phyloP scores from a whole-genome alignment of 2,329 filamentous ascomycete genomes.

The Cladosporium sp. region DNA sequence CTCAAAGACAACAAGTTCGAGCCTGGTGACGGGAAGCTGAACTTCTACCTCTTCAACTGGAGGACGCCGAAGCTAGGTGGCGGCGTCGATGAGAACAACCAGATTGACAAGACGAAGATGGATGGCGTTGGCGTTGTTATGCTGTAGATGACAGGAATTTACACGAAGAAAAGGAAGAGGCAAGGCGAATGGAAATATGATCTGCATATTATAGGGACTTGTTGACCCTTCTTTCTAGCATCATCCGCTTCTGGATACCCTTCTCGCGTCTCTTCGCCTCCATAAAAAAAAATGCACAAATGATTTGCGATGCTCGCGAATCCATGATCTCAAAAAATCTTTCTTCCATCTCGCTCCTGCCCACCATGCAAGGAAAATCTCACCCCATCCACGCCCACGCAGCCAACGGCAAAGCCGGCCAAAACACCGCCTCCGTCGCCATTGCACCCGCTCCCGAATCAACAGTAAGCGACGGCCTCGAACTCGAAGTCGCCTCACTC shows the following conservation, averaged over 20 bases:
- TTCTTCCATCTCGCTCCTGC: background rate
- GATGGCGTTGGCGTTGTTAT: conserved; percentile 91
- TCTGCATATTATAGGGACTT: background rate
- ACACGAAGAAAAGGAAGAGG: background rate
- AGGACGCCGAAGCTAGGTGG: conserved; percentile 80
- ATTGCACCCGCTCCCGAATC: background rate
- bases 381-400: background rate
- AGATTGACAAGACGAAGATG: conserved; percentile 72
- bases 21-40: conserved; percentile 86
- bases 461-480: background rate
- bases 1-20: conserved; percentile 93
- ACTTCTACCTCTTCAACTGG: conserved; percentile 99
- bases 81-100: conserved; percentile 77
- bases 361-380: background rate
- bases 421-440: background rate
- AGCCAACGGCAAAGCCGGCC: background rate
- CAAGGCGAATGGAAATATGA: background rate
- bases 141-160: conserved; percentile 44
- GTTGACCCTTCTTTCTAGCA: background rate
- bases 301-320: background rate
- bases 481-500: background rate
- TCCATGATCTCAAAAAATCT: background rate
- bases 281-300: background rate
- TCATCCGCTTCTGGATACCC: background rate
- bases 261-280: background rate